Base-by-base conservation (phyloP, 2,329 filamentous ascomycete genomes). In the Pseudogymnoascus sp. region DNA sequence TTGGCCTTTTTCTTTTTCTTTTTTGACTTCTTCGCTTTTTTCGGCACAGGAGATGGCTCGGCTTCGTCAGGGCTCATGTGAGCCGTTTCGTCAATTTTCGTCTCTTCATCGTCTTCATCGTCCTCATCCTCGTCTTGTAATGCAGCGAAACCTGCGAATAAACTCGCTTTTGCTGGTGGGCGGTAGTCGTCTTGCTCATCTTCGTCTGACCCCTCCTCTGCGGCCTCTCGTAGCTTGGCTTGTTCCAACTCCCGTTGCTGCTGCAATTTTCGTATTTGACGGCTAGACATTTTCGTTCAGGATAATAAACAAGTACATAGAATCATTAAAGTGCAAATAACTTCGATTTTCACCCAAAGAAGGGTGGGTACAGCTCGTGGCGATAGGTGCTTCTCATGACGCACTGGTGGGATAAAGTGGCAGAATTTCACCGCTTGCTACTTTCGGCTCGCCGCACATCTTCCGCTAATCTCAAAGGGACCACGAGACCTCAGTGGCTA, bases 11-110 rank as follows among this genome's bases (percentile, higher is more conserved):
- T 80, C 67, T 77, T 81, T 72, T 83, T 82, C 70, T 83, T 86
- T 68, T 79, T 81, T 67, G 84, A 85, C 70, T 86, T 87, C 70
- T 80, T 84, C 64, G 77, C 74, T 69, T 78, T 81, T 73, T 76
- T 77, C 61, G 73, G 18, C 38, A 67, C 64, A 9, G 67, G 63
- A 9, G 70, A 70, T n/a, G 71, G 66, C 32, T 73, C 68, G 38
- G 72, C 70, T 28, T 75, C 68, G 3, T 71, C 57, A 69, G 67
- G 25, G 50, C 64, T 58, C 12, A 59, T 64, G 61, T 63, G 58
- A 20, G 14, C n/a, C 32, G 71, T 66, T 20, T 73, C 72, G 1
- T 70, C 69, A 2, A 3, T 69, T 65, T 37, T 71, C 67, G 1
- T 74, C 70, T 60, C 65, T 5, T 71, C 72, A 2, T 68, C 65